Evolutionary conservation across 2,329 filamentous ascomycete species (phyloP), one percentile per base, ranked within the genome.

Genomic region (Sordariomycetes sp.): DNA sequence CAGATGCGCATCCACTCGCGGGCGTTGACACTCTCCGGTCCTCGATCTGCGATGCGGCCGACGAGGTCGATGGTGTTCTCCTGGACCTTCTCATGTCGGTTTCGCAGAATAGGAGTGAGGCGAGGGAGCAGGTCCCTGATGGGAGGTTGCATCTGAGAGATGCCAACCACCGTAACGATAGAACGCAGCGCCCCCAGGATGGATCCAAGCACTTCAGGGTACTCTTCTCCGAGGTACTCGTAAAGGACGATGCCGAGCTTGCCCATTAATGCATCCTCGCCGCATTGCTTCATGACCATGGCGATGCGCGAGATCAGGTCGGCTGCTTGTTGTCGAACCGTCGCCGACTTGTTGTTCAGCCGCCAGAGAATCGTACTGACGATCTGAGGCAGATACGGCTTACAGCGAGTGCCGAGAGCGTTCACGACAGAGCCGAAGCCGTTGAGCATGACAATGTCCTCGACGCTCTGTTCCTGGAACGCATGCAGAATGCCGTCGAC

Each of bases 1-100:
- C 92, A 98, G 57, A 98, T 98, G 55, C 92, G 81, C 93, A 98
- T 98, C 92, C 92, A 98, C 61, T 98, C 92, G 51, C 92, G 78
- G 11, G 92, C 88, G 53, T 94, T 94, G 54, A 98, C 92, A 42
- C 84, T 90, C 59, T 98, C 92, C 2, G 92, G 88, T 1, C 92
- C 93, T 45, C 92, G 84, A 60, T 98, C 92, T 12, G 93, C 92
- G 47, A 98, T 96, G 69, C 92, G 90, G 36, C 92, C 92, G 15
- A 98, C 92, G 3, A 98, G 72, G 56, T 98, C 92, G 48, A 98
- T 96, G 1, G 92, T 96, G 60, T 98, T 98, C 53, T 98, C 92
- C 57, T 98, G 92, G 28, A 98, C 93, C 62, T 98, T 98, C 55
- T 98, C 92, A 64, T 98, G 92, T 43, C 92, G 83, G 63, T 98